These are phyloP conservation scores for Phytophthora citricola DNA, from an alignment of 352 stramenopile species.

Conservation along the genomic window DNA sequence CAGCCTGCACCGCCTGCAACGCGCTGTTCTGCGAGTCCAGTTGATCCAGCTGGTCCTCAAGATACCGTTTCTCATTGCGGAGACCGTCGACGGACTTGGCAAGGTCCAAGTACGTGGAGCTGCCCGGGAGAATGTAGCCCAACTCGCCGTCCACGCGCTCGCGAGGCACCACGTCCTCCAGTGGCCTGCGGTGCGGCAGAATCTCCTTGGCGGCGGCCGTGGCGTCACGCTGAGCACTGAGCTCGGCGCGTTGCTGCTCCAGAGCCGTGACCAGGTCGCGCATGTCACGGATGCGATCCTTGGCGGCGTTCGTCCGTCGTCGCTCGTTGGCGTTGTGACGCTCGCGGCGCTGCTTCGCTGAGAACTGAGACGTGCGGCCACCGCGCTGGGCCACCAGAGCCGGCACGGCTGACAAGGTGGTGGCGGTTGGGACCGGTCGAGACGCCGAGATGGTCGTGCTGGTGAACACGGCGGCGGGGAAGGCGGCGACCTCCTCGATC, in stretches of 20 bases:
- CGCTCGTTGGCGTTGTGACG: constrained; percentile 57
- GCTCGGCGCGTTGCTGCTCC: constrained; percentile 30
- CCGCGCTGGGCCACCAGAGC: constrained; percentile 27
- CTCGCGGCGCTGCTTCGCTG: constrained; percentile 50
- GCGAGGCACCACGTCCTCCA: constrained; percentile 30
- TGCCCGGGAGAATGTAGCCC: constrained; percentile 30
- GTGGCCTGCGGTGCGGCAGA: constrained; percentile 26
- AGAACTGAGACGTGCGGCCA: constrained; percentile 48
- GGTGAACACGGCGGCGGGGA: constrained; percentile 42
- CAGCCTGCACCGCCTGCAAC: constrained; percentile 46
- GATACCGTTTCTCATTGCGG: constrained; percentile 46
- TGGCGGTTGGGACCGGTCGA: constrained; percentile 12
- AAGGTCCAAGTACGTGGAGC: constrained; percentile 46
- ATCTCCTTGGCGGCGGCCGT: constrained; percentile 24
- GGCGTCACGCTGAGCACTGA: constrained; percentile 30
- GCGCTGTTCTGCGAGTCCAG: constrained; percentile 54
- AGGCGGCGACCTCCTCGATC: constrained; percentile 33
- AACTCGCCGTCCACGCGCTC: constrained; percentile 27
- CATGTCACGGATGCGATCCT: constrained; percentile 50
- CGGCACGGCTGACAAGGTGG: constrained; percentile 1
- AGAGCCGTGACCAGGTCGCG: constrained; percentile 40
- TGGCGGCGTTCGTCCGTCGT: constrained; percentile 49
- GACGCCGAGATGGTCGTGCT: constrained; percentile 42
- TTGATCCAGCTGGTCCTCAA: constrained; percentile 52
- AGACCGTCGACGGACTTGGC: constrained; percentile 38